Evolutionary conservation across 2,329 filamentous ascomycete genomes (phyloP), one percentile per base, ranked within the genome.

Genomic region (Phialemonium atrogriseum): DNA sequence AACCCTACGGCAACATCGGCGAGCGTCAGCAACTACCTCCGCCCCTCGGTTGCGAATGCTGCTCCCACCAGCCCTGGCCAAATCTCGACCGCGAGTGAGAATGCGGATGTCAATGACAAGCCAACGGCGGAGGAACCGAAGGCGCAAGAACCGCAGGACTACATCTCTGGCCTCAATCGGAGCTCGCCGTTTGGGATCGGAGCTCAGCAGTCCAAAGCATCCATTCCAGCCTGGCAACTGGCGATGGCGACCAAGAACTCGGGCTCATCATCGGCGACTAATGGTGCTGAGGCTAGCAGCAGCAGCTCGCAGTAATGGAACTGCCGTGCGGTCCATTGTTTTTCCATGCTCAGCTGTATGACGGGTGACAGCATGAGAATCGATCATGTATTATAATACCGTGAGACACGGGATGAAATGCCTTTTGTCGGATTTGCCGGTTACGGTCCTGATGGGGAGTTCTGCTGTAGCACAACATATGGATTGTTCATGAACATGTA

Each of bases 171-270:
- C 13, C 46, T 59, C 15, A 52, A 51, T 23, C 52, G 55, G 23
- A 55, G 52, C 36, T 52, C 59, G 44, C 67, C 71, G 18, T 70
- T 76, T 54, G 54, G 45, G 40, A 62, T 68, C 37, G 61, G 68
- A 35, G 60, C 64, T 40, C 56, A 69, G 22, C 48, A 56, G 10
- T 60, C 58, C 20, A 77, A 72, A 57, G 80, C 81, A 9, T 77
- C 80, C 9, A 88, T 88, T 43, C 83, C 83, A 5, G 74, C 81
- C 5, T 88, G 83, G 83, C 83, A 88, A 58, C 72, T 85, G 68
- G 79, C 80, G 28, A 77, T 78, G 51, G 66, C 75, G 19, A 77
- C 70, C 46, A 74, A 70, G 55, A 38, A 24, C 22, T 32, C 40
- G 8, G 37, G 29, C 7, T 30, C 43, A 12, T 27, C 32, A 10